These are phyloP conservation scores for Yarrowia yakushimensis DNA, from an alignment of 805 yeast genomes.

Conservation along the genomic window DNA sequence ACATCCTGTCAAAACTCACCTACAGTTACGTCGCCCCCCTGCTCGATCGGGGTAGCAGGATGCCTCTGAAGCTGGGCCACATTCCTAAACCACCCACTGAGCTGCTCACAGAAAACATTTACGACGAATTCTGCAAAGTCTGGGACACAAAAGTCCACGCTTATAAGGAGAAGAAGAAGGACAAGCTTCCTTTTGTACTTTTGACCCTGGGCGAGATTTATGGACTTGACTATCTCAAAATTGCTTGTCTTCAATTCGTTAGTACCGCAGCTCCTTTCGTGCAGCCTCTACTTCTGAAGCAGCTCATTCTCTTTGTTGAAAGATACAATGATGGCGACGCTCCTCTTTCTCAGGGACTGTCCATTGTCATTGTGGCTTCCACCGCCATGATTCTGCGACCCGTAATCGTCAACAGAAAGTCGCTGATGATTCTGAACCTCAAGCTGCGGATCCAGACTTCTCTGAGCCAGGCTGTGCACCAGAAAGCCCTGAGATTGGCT, in stretches of 20 bases:
- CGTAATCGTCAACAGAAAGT: conserved; percentile 70
- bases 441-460: conserved; percentile 63
- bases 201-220: conserved; percentile 39
- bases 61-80: not conserved
- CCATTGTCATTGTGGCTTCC: conserved; percentile 74
- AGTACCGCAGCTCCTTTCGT: conserved; percentile 45
- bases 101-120: conserved; percentile 38
- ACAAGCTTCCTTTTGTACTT: conserved; percentile 26
- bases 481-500: conserved; percentile 64
- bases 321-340: conserved; percentile 42
- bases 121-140: conserved; percentile 37
- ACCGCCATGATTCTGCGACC: conserved; percentile 68
- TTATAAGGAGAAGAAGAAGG: not conserved
- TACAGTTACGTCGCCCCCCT: not conserved
- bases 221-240: conserved; percentile 43
- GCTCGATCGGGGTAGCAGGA: not conserved
- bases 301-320: conserved; percentile 47
- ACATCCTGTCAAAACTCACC: not conserved
- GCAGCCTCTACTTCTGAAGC: conserved; percentile 44
- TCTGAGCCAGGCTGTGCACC: conserved; percentile 62
- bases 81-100: not conserved
- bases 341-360: conserved; percentile 70
- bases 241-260: conserved; percentile 45
- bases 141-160: conserved; percentile 32
- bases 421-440: conserved; percentile 65